A percentile compares a stretch with the other conserved stretches of the same genome.
phyloP scores from a whole-genome alignment of 129 eudicot species.

The Glebionis coronaria region DNA sequence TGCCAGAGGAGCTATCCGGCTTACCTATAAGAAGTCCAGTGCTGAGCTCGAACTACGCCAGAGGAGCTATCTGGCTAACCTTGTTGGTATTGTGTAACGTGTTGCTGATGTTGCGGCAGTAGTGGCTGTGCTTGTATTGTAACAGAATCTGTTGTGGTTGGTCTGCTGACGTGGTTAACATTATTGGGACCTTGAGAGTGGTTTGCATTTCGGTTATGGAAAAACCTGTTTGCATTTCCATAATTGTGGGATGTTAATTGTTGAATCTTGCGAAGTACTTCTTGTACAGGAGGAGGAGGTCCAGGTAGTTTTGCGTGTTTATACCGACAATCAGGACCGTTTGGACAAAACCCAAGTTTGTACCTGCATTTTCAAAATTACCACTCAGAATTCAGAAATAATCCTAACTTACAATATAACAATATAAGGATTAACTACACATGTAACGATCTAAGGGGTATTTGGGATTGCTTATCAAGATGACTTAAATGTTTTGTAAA shows the following conservation, averaged over 20 bases:
- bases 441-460: not conserved
- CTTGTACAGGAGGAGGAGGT: slow-evolving; percentile 83
- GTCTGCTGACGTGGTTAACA: not conserved
- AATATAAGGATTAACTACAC: not conserved
- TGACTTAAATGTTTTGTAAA: too few species aligned
- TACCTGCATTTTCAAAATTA: slow-evolving; percentile 42
- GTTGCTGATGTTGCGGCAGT: slow-evolving; percentile 41
- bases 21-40: too few species aligned
- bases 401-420: not conserved
- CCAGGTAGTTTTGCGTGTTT: slow-evolving; percentile 80
- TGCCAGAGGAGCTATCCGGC: too few species aligned
- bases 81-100: slow-evolving; percentile 17
- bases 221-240: slow-evolving; percentile 54
- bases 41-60: too few species aligned
- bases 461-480: too few species aligned
- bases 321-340: slow-evolving; percentile 87
- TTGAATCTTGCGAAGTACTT: slow-evolving; percentile 78
- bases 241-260: slow-evolving; percentile 52
- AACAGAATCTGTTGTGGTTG: slow-evolving; percentile 41
- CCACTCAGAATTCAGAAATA: not conserved
- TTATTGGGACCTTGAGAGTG: slow-evolving; percentile 16
- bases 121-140: slow-evolving; percentile 20
- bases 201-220: slow-evolving; percentile 47
- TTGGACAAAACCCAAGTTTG: slow-evolving; percentile 88
- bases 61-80: slow-evolving; percentile 35